Percentiles rank a stretch among this genome's conserved stretches.
These are phyloP conservation scores for Wickerhamiella dianesei DNA, from an alignment of 805 yeast species.

Conservation along the genomic window DNA sequence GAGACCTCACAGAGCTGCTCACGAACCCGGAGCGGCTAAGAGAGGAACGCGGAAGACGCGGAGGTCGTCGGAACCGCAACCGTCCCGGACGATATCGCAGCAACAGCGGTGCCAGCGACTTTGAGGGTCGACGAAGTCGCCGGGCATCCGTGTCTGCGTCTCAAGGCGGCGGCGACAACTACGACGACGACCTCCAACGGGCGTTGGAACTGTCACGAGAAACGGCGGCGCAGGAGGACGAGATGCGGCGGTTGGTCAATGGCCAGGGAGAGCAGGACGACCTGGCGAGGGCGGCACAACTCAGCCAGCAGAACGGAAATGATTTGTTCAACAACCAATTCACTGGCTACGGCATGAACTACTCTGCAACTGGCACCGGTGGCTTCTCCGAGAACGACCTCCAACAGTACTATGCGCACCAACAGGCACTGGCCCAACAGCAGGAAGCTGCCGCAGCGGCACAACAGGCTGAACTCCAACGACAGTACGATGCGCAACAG, in stretches of 20 bases:
- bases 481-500: constrained; percentile 20
- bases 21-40: constrained; percentile 69
- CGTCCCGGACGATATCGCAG: constrained; percentile 6
- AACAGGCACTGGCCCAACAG: constrained; percentile 19
- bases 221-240: constrained; percentile 62
- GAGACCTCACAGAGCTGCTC: constrained; percentile 67
- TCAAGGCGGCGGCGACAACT: constrained; percentile 29
- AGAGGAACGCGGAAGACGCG: constrained; percentile 41
- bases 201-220: constrained; percentile 69
- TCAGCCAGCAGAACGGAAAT: constrained; percentile 53
- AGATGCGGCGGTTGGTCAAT: constrained; percentile 36
- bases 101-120: constrained; percentile 8
- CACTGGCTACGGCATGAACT: constrained; percentile 22
- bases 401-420: constrained; percentile 23
- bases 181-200: constrained; percentile 62
- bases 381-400: constrained; percentile 29
- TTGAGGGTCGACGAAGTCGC: constrained; percentile 18
- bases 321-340: constrained; percentile 11
- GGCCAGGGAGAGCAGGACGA: constrained; percentile 37
- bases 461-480: constrained; percentile 12
- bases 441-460: constrained; percentile 16
- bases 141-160: constrained; percentile 23
- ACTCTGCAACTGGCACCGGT: constrained; percentile 24
- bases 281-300: constrained; percentile 51
- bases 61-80: constrained; percentile 11